phyloP scores from a whole-genome alignment of 495 filamentous ascomycete species.

The Penicillium maclennaniae region DNA sequence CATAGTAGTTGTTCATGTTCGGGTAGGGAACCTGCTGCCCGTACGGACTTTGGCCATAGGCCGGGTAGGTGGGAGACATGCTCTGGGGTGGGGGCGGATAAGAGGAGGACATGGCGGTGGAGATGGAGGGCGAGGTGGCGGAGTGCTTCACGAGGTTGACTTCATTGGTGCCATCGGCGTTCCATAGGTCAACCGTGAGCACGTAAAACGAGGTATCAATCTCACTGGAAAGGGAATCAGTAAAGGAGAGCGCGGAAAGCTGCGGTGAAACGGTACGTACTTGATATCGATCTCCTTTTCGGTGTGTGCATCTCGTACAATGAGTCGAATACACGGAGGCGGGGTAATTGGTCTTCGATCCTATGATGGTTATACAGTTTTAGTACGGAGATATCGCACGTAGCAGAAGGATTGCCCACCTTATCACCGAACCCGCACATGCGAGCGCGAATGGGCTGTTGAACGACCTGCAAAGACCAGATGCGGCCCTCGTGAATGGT shows the following conservation, averaged over 20 bases:
- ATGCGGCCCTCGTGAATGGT: slow-evolving; percentile 45
- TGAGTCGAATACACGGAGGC: slow-evolving; percentile 83
- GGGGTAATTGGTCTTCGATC: slow-evolving; percentile 95
- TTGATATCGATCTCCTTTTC: slow-evolving; percentile 87
- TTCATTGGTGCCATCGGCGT: slow-evolving; percentile 75
- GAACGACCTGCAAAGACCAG: slow-evolving; percentile 74
- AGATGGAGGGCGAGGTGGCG: slow-evolving; percentile 83
- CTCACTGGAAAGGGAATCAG: slow-evolving; percentile 40
- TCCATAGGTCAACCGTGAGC: slow-evolving; percentile 90
- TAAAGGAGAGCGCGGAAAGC: neutral
- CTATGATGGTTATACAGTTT: slow-evolving; percentile 39
- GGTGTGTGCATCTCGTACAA: slow-evolving; percentile 73
- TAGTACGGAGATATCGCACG: slow-evolving; percentile 4
- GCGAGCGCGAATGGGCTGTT: slow-evolving; percentile 89
- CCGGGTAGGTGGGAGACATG: slow-evolving; percentile 35
- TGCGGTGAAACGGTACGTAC: slow-evolving; percentile 43
- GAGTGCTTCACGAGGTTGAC: slow-evolving; percentile 93
- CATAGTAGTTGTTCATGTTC: slow-evolving; percentile 42
- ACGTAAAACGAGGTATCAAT: slow-evolving; percentile 88
- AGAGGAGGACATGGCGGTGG: slow-evolving; percentile 71
- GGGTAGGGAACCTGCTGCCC: slow-evolving; percentile 39
- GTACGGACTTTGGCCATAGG: slow-evolving; percentile 37
- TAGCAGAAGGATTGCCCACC: slow-evolving; percentile 44
- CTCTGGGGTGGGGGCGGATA: slow-evolving; percentile 61
- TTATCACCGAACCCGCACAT: slow-evolving; percentile 99